Percentiles rank a stretch among this genome's conserved stretches.
Conservation (phyloP, 495 filamentous ascomycete species). For the Lepidopterella palustris region DNA sequence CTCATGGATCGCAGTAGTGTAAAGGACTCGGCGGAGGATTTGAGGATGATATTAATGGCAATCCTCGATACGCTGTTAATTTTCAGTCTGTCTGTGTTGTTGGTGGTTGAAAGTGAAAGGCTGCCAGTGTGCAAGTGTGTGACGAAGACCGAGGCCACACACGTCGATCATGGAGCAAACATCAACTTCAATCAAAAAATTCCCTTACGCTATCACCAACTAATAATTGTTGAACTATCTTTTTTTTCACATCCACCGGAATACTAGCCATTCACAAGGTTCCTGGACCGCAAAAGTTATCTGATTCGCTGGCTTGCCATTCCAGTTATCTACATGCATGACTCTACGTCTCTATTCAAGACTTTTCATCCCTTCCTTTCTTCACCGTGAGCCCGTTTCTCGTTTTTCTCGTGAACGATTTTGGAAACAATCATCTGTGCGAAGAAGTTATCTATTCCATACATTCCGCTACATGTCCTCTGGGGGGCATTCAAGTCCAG, state of each 20-base stretch:
- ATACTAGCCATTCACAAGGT: too few species aligned
- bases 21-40: neutral
- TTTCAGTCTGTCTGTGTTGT: neutral
- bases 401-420: neutral
- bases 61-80: neutral
- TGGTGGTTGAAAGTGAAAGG: neutral
- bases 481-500: neutral
- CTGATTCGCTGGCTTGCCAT: too few species aligned
- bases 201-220: neutral
- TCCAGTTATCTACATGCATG: conserved; percentile 1
- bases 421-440: neutral
- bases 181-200: neutral
- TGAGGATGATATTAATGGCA: neutral
- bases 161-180: neutral
- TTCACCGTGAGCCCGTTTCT: neutral
- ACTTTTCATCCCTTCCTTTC: neutral
- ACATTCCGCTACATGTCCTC: conserved; percentile 12
- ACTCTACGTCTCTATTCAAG: neutral
- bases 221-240: too few species aligned
- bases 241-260: too few species aligned
- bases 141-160: neutral
- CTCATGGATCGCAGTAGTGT: conserved; percentile 22
- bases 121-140: too few species aligned
- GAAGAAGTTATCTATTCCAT: neutral
- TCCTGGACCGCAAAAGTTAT: too few species aligned